Conservation (phyloP, 176 grass and related monocot species). For the Elaeis guineensis region DNA sequence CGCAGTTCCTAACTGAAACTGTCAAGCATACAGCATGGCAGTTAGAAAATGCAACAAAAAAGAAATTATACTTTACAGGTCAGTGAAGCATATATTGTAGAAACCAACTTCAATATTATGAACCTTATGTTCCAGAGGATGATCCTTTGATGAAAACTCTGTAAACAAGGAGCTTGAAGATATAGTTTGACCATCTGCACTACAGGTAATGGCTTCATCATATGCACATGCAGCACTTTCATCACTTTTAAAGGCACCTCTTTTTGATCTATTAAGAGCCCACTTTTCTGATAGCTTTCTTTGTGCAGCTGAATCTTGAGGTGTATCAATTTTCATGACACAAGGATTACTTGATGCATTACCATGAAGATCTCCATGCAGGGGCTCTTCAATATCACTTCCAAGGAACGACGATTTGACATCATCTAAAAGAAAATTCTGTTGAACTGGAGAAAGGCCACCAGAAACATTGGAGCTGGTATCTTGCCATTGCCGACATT, state of each 20-base stretch:
- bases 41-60: no score
- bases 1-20: conserved; percentile 5
- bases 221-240: conserved; percentile 28
- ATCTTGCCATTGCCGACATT: conserved; percentile 65
- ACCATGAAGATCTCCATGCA: conserved; percentile 43
- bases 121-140: conserved; percentile 15
- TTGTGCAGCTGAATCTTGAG: conserved; percentile 22
- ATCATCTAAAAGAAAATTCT: conserved; percentile 60
- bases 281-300: conserved; percentile 32
- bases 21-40: no score
- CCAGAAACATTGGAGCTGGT: conserved; percentile 23
- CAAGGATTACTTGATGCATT: conserved; percentile 43
- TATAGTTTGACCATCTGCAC: conserved; percentile 26
- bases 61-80: no score
- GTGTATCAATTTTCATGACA: conserved; percentile 32
- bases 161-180: conserved; percentile 6
- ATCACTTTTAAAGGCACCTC: conserved; percentile 35
- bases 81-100: no score
- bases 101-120: no score
- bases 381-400: conserved; percentile 34
- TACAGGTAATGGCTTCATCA: conserved; percentile 24
- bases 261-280: conserved; percentile 39
- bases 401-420: conserved; percentile 58
- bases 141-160: conserved; percentile 39
- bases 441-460: conserved; percentile 30